Conservation (phyloP, 1,284 basidiomycete genomes). For the Ustilago crameri region DNA sequence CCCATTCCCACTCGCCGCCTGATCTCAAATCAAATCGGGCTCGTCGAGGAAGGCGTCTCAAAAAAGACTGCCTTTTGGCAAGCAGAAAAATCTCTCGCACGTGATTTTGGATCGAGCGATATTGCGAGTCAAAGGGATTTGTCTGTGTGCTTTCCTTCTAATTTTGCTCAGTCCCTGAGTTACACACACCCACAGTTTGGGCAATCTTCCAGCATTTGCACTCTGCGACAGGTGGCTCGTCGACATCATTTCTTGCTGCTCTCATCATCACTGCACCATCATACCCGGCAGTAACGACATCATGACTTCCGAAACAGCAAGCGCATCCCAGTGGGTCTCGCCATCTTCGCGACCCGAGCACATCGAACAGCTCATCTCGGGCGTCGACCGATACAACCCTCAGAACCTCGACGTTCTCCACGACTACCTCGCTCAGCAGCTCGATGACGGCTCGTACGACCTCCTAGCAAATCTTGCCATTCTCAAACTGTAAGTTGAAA, state of each 20-base stretch:
- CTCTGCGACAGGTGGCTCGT: not conserved
- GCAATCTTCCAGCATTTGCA: not conserved
- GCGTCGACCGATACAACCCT: constrained; percentile 88
- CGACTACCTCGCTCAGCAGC: constrained; percentile 93
- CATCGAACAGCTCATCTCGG: constrained; percentile 65
- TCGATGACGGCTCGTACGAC: constrained; percentile 88
- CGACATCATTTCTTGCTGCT: not conserved
- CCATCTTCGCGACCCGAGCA: constrained; percentile 60
- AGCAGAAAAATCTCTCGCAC: constrained; percentile 7
- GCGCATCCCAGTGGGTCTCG: constrained; percentile 43
- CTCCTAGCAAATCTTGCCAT: constrained; percentile 91
- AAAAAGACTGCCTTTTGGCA: too few species aligned
- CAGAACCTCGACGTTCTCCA: constrained; percentile 90
- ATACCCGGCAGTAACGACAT: constrained; percentile 7
- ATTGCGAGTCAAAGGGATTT: not conserved
- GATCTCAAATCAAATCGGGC: not conserved
- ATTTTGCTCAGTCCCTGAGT: constrained; percentile 24
- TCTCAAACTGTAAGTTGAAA: constrained; percentile 77
- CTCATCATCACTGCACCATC: constrained; percentile 13
- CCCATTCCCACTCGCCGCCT: not conserved
- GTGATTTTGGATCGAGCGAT: constrained; percentile 19
- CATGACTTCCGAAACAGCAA: constrained; percentile 38
- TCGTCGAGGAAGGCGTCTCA: too few species aligned
- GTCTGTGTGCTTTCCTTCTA: constrained; percentile 32
- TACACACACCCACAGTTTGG: not conserved